Percentiles rank a stretch among this genome's conserved stretches.
phyloP scores from a whole-genome alignment of 1,284 basidiomycete genomes.

The Fomitiporia mediterranea region DNA sequence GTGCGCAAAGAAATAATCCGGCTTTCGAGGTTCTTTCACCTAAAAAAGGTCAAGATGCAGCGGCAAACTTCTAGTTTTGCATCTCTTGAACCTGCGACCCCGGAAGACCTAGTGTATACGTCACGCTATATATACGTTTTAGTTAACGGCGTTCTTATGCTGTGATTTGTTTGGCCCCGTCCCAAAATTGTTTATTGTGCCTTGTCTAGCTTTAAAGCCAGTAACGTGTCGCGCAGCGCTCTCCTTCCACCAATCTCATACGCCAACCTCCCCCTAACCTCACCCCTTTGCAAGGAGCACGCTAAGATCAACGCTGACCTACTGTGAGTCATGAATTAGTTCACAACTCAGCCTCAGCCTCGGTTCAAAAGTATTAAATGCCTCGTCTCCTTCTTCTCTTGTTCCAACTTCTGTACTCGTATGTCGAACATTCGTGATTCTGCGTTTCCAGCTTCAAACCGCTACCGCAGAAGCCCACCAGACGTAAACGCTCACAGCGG shows the following conservation, averaged over 20 bases:
- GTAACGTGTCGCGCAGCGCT: slow-evolving; percentile 14
- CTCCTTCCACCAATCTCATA: slow-evolving; percentile 5
- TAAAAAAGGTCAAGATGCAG: slow-evolving; percentile 8
- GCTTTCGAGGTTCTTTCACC: slow-evolving; percentile 1
- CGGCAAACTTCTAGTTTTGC: slow-evolving; percentile 13
- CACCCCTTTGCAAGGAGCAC: slow-evolving; percentile 3
- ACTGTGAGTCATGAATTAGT: slow-evolving; percentile 10
- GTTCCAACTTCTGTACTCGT: slow-evolving; percentile 34
- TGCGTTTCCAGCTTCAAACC: slow-evolving; percentile 53
- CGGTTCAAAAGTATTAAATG: slow-evolving; percentile 18
- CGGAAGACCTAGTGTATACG: slow-evolving; percentile 13
- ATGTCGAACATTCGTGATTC: slow-evolving; percentile 62
- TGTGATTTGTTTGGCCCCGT: slow-evolving; percentile 3
- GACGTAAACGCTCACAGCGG: slow-evolving; percentile 51
- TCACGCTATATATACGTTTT: slow-evolving; percentile 14
- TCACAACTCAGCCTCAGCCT: not conserved
- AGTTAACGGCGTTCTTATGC: not conserved
- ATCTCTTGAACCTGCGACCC: slow-evolving; percentile 7
- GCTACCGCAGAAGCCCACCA: slow-evolving; percentile 56
- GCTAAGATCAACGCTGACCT: slow-evolving; percentile 7
- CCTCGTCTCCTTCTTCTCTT: slow-evolving; percentile 39
- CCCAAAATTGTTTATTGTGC: slow-evolving; percentile 12
- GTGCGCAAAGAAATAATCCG: not conserved
- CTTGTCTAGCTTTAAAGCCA: slow-evolving; percentile 12
- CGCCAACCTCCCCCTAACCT: slow-evolving; percentile 5